These are phyloP conservation scores for Xylariaceae sp. DNA, from an alignment of 2,329 filamentous ascomycete genomes.

Conservation along the genomic window DNA sequence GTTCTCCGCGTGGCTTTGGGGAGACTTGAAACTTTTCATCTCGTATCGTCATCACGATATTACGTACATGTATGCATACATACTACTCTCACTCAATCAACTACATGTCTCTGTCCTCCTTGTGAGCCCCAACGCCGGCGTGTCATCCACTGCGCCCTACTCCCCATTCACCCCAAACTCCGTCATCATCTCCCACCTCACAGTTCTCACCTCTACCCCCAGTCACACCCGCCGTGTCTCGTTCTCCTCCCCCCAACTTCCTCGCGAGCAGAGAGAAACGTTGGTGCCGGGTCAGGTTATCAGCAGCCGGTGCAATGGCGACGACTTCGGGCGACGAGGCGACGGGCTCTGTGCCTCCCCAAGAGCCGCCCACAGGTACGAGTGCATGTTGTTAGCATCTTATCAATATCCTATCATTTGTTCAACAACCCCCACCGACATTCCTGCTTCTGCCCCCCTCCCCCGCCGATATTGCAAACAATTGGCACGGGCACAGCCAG, in stretches of 20 bases:
- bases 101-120: no score
- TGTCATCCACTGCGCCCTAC: no score
- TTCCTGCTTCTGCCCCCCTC: not conserved
- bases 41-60: constrained; percentile 13
- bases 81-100: not conserved
- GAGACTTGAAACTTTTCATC: constrained; percentile 10
- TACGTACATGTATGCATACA: constrained; percentile 6
- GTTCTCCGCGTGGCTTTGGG: no score
- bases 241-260: no score
- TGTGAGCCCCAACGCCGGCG: no score
- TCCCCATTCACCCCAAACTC: no score
- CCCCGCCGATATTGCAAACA: not conserved
- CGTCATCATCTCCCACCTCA: no score
- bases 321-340: constrained; percentile 12
- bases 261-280: no score
- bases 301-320: constrained; percentile 17
- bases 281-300: no score
- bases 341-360: constrained; percentile 15
- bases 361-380: constrained; percentile 25
- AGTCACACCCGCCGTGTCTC: no score
- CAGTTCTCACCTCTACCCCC: no score
- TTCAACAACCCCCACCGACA: constrained; percentile 9
- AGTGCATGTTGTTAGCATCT: constrained; percentile 2
- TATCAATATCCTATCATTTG: constrained; percentile 6
- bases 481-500: not conserved